Conservation (phyloP, 148 eudicot species). For the Rhododendron ovatum region DNA sequence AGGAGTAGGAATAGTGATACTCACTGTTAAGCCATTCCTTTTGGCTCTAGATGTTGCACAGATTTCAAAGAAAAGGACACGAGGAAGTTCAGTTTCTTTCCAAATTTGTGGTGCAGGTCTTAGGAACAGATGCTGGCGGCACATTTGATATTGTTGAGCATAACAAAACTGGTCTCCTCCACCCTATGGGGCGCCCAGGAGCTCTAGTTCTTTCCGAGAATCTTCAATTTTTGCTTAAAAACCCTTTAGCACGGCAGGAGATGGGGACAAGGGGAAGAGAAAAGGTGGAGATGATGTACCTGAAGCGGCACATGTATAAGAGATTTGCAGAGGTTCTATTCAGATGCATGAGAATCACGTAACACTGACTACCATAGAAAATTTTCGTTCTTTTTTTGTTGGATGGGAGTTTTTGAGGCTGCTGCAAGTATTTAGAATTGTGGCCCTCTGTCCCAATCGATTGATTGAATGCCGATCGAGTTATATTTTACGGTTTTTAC, state of each 20-base stretch:
- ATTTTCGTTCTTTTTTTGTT: conserved; percentile 19
- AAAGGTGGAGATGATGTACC: conserved; percentile 74
- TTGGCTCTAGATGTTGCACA: not conserved
- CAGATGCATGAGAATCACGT: conserved; percentile 87
- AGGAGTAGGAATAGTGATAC: not conserved
- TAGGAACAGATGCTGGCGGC: conserved; percentile 96
- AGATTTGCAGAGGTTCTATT: conserved; percentile 67
- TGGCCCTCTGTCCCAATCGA: not conserved
- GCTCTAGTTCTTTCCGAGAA: conserved; percentile 57
- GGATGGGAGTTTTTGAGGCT: conserved; percentile 10
- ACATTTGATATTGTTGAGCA: conserved; percentile 87
- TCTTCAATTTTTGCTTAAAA: conserved; percentile 59
- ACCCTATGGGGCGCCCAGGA: conserved; percentile 78
- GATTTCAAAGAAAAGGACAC: not conserved
- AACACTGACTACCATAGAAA: not conserved
- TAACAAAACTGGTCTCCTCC: conserved; percentile 77
- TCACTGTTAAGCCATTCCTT: not conserved
- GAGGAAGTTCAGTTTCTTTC: not conserved
- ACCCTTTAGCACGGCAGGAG: conserved; percentile 56
- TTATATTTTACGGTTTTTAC: not conserved
- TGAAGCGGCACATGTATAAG: conserved; percentile 87
- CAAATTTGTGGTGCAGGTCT: conserved; percentile 48
- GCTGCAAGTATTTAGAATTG: not conserved
- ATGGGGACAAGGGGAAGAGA: conserved; percentile 83
- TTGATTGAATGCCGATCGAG: not conserved